A percentile compares a stretch with the other conserved stretches of the same genome.
Conservation (phyloP, 176 grass and related monocot species). For the Areca catechu region DNA sequence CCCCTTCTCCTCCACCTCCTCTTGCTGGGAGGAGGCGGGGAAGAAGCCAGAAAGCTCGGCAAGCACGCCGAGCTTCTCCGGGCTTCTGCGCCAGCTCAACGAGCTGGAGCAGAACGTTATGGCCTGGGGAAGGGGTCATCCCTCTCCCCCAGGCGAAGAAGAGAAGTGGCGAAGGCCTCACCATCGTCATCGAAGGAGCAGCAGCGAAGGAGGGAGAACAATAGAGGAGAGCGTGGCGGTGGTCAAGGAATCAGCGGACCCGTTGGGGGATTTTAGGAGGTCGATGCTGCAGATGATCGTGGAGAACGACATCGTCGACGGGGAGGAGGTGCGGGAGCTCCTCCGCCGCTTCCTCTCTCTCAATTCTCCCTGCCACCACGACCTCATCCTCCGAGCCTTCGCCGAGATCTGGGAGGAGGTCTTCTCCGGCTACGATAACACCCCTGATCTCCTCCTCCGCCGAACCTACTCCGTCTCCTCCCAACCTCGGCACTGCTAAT, state of each 20-base stretch:
- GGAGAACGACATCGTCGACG: slow-evolving; percentile 65
- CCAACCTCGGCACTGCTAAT: background rate
- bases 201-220: slow-evolving; percentile 36
- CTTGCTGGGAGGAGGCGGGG: background rate
- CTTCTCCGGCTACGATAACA: slow-evolving; percentile 37
- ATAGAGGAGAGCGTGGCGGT: slow-evolving; percentile 68
- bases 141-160: too few species aligned
- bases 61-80: slow-evolving; percentile 48
- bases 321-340: slow-evolving; percentile 51
- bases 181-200: slow-evolving; percentile 6
- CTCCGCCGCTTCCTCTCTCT: slow-evolving; percentile 74
- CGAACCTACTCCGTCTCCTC: background rate
- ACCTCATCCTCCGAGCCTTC: slow-evolving; percentile 72
- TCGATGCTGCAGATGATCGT: slow-evolving; percentile 95
- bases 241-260: slow-evolving; percentile 69
- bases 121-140: slow-evolving; percentile 1
- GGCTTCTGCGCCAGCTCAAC: slow-evolving; percentile 56
- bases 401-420: slow-evolving; percentile 86
- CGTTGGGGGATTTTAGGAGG: slow-evolving; percentile 70
- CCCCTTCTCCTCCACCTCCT: background rate
- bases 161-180: too few species aligned
- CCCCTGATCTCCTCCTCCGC: slow-evolving; percentile 34
- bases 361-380: slow-evolving; percentile 65
- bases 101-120: slow-evolving; percentile 50
- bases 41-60: slow-evolving; percentile 13